These are phyloP conservation scores for Psilocybe sp. DNA, from an alignment of 768 basidiomycete species.

Conservation along the genomic window DNA sequence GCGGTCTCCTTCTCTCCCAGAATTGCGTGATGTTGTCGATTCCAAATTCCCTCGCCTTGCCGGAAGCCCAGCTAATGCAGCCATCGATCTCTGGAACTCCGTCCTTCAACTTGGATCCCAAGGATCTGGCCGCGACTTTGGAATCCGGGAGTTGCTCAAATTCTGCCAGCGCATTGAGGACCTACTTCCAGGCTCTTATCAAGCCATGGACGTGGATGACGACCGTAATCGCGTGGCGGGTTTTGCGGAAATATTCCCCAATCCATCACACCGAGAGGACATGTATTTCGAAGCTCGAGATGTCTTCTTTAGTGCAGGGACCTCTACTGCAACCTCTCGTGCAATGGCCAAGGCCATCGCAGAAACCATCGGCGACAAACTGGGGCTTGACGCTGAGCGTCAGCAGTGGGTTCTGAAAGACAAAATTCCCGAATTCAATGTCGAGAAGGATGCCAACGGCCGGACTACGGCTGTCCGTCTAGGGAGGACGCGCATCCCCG, in stretches of 20 bases:
- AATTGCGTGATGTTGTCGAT: constrained; percentile 69
- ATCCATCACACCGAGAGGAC: constrained; percentile 79
- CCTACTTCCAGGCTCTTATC: constrained; percentile 50
- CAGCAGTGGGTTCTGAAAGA: constrained; percentile 66
- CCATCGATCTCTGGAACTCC: constrained; percentile 70
- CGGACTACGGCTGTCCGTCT: constrained; percentile 52
- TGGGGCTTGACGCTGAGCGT: constrained; percentile 70
- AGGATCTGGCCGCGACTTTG: constrained; percentile 57
- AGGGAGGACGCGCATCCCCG: constrained; percentile 59
- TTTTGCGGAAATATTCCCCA: constrained; percentile 54
- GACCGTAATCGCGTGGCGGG: constrained; percentile 14
- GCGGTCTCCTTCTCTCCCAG: constrained; percentile 56
- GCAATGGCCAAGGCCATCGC: constrained; percentile 50
- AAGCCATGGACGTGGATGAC: constrained; percentile 38
- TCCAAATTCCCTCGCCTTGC: constrained; percentile 64
- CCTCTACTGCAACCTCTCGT: constrained; percentile 49
- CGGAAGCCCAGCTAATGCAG: constrained; percentile 39
- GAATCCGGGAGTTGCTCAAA: constrained; percentile 79
- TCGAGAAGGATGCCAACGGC: constrained; percentile 69
- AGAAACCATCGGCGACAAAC: constrained; percentile 50
- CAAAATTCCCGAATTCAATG: constrained; percentile 62
- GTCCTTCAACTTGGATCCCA: constrained; percentile 50
- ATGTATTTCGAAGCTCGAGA: constrained; percentile 87
- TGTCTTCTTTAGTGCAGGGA: constrained; percentile 81
- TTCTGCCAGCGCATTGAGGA: constrained; percentile 73